These are phyloP conservation scores for Fusarium sp. DNA, from an alignment of 2,329 filamentous ascomycete species.

Conservation along the genomic window DNA sequence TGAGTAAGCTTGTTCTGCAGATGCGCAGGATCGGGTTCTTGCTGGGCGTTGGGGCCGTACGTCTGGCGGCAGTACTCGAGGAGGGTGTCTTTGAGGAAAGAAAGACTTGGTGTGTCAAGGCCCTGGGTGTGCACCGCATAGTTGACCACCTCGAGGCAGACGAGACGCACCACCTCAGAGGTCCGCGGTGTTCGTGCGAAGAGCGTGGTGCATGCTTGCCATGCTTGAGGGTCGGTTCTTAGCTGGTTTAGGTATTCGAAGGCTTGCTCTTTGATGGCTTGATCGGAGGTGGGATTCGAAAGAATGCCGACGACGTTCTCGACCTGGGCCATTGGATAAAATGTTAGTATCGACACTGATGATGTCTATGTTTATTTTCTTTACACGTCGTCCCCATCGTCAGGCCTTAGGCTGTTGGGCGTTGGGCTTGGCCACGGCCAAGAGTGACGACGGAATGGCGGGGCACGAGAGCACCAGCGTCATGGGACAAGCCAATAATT, in stretches of 20 bases:
- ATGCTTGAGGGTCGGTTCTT: conserved; percentile 85
- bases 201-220: conserved; percentile 90
- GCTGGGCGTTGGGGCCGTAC: conserved; percentile 75
- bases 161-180: conserved; percentile 88
- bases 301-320: conserved; percentile 97
- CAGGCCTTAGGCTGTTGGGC: conserved; percentile 26
- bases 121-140: conserved; percentile 87
- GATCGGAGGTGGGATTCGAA: conserved; percentile 85
- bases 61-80: conserved; percentile 84
- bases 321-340: conserved; percentile 70
- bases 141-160: conserved; percentile 94
- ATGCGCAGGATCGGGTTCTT: conserved; percentile 77
- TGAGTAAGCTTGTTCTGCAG: conserved; percentile 99
- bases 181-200: conserved; percentile 85
- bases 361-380: conserved; percentile 18
- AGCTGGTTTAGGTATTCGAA: conserved; percentile 86
- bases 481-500: conserved; percentile 41
- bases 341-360: conserved; percentile 25
- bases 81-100: conserved; percentile 84
- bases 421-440: conserved; percentile 41
- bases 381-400: conserved; percentile 24
- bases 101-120: conserved; percentile 80
- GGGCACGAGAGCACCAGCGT: conserved; percentile 48
- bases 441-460: conserved; percentile 47
- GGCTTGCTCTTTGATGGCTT: conserved; percentile 83